Conservation (phyloP, 805 yeast genomes). For the Myxozyma lipomycoides region DNA sequence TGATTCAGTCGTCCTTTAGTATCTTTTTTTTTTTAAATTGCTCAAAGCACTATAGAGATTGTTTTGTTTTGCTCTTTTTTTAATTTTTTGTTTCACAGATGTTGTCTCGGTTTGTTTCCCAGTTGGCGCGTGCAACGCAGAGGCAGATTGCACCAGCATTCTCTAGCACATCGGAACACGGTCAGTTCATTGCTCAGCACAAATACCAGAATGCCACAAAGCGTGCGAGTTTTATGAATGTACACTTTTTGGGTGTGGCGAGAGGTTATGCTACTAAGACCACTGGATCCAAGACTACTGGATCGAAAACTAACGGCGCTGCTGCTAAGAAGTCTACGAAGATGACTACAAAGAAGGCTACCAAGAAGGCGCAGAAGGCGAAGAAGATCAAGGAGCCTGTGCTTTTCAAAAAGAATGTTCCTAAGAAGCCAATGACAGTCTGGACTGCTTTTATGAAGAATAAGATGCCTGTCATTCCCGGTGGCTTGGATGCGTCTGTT, state of each 20-base stretch:
- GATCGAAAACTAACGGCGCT: neutral
- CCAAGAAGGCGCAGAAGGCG: neutral
- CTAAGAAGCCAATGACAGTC: neutral
- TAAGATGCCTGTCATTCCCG: neutral
- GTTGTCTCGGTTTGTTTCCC: neutral
- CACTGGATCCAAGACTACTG: too few species aligned
- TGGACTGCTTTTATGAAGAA: constrained; percentile 7
- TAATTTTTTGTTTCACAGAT: neutral
- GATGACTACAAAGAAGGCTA: constrained; percentile 3
- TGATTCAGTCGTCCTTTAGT: too few species aligned
- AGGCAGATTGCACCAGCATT: constrained; percentile 3
- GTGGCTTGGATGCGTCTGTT: too few species aligned
- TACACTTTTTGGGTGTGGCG: too few species aligned
- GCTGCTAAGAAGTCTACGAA: constrained; percentile 6
- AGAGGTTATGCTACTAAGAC: neutral
- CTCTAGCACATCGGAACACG: too few species aligned
- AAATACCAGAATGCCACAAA: too few species aligned
- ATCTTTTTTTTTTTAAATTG: too few species aligned
- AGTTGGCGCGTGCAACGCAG: constrained; percentile 4
- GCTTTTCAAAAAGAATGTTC: neutral
- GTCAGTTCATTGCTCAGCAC: too few species aligned
- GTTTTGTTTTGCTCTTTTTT: neutral
- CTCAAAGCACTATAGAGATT: too few species aligned
- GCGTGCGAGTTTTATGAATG: too few species aligned
- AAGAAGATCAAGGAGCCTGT: neutral